A percentile compares a stretch with the other conserved stretches of the same genome.
phyloP scores from a whole-genome alignment of 2,329 filamentous ascomycete species.

The Colletotrichum brevisporum region DNA sequence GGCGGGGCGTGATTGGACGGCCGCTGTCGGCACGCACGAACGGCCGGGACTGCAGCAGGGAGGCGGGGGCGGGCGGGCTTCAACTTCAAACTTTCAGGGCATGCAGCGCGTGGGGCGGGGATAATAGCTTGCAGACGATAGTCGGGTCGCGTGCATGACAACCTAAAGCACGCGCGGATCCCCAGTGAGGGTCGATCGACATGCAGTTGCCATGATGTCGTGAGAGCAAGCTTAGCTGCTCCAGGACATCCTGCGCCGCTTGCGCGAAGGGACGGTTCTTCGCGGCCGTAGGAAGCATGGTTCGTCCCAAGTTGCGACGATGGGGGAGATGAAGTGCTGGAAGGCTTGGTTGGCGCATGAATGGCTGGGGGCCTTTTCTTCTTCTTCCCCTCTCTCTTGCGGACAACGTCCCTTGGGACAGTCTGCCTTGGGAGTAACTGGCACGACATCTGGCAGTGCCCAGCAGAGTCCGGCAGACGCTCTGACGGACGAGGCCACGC shows the following conservation, averaged over 20 bases:
- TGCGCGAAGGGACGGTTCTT: no score
- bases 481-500: conserved; percentile 15
- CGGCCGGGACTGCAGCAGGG: conserved; percentile 13
- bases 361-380: no score
- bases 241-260: not conserved
- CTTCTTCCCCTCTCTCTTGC: no score
- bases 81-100: not conserved
- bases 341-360: no score
- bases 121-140: conserved; percentile 19
- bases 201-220: conserved; percentile 1
- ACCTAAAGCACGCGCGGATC: conserved; percentile 12
- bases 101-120: conserved; percentile 17
- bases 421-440: not conserved
- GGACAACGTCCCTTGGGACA: no score
- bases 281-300: not conserved
- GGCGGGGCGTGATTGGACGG: conserved; percentile 7
- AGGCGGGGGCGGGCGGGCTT: conserved; percentile 3
- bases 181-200: not conserved
- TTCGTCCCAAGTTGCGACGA: no score
- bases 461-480: conserved; percentile 23
- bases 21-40: conserved; percentile 8
- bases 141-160: conserved; percentile 21
- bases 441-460: conserved; percentile 15
- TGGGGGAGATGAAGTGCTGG: conserved; percentile 8
- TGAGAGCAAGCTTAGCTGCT: not conserved